Evolutionary conservation across 352 stramenopile species (phyloP), one percentile per base, ranked within the genome.

Genomic region (Blastocystis sp.): DNA sequence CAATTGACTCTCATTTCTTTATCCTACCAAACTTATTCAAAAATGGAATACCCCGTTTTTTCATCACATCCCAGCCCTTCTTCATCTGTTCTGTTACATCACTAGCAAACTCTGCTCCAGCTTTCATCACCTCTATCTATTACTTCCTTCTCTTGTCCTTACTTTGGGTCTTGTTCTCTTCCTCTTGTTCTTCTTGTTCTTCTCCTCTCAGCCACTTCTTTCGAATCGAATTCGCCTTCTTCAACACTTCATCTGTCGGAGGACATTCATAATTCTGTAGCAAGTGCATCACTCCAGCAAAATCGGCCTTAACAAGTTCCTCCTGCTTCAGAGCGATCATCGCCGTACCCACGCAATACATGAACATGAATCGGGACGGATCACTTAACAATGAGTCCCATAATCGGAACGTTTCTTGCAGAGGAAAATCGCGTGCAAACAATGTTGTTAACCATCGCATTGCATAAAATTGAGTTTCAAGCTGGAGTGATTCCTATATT

Each of bases 391-490:
- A 93, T 63, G 82, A 92, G 87, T 96, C 94, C 94, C 94, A 96
- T 0, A 96, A 81, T 18, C 93, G 93, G 75, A 95, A 94, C 1
- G 93, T 96, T 90, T 95, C 93, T 3, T 93, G 85, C 7, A 94
- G 90, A 30, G 89, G 56, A 69, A 96, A 95, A 88, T 96, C 94
- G 47, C 93, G 85, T 4, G 93, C 93, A 7, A 96, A 89, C 9
- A 96, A 85, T 2, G 93, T 95, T 18, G 94, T 96, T n/a, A 95
- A 87, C 94, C 94, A 96, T 69, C 94, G 92, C 24, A 95, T 91
- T 11, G 92, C 92, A 90, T 94, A 96, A 90, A 95, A 95, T 9
- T 90, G 90, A 11, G 92, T 90, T 79, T 95, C 92, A 9, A 95
- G 92, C 2, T 93, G 91, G 69, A 93, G 85, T 20, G 20, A 18